Percentiles rank a stretch among this genome's conserved stretches.
Evolutionary conservation across 2,329 filamentous ascomycete species (phyloP).

Genomic region (Aspergillus jensenii): DNA sequence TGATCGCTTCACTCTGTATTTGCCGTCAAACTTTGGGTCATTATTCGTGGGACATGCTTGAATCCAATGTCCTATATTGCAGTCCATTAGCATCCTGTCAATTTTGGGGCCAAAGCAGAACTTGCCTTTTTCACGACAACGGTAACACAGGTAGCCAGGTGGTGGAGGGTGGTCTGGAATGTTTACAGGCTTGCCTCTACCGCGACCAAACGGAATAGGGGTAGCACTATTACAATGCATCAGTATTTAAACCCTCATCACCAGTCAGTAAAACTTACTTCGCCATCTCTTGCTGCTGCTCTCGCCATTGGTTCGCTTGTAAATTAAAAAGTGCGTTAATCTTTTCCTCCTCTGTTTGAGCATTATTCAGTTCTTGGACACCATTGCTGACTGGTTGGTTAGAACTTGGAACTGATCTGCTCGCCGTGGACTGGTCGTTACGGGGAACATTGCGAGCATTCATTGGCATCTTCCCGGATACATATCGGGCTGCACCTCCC

Average conservation of each 20-base stretch:
- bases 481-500: slow-evolving; percentile 89
- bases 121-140: slow-evolving; percentile 84
- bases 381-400: slow-evolving; percentile 51
- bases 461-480: slow-evolving; percentile 91
- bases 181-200: slow-evolving; percentile 52
- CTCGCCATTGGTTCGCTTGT: slow-evolving; percentile 87
- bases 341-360: slow-evolving; percentile 90
- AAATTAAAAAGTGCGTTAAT: slow-evolving; percentile 89
- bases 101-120: not conserved
- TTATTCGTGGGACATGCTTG: slow-evolving; percentile 98
- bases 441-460: slow-evolving; percentile 79
- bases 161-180: slow-evolving; percentile 93
- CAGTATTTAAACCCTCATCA: slow-evolving; percentile 19
- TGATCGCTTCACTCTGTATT: slow-evolving; percentile 89
- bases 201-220: slow-evolving; percentile 43
- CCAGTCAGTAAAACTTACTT: slow-evolving; percentile 53
- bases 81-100: slow-evolving; percentile 16
- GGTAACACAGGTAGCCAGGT: slow-evolving; percentile 91
- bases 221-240: slow-evolving; percentile 43
- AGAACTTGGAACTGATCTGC: slow-evolving; percentile 34
- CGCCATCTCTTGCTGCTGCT: slow-evolving; percentile 90
- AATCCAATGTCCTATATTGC: slow-evolving; percentile 81
- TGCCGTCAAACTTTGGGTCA: slow-evolving; percentile 91
- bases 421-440: slow-evolving; percentile 55
- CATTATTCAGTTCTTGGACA: slow-evolving; percentile 67